Conservation (phyloP, 164 flowering plant genomes). For the Chimonanthus praecox region DNA sequence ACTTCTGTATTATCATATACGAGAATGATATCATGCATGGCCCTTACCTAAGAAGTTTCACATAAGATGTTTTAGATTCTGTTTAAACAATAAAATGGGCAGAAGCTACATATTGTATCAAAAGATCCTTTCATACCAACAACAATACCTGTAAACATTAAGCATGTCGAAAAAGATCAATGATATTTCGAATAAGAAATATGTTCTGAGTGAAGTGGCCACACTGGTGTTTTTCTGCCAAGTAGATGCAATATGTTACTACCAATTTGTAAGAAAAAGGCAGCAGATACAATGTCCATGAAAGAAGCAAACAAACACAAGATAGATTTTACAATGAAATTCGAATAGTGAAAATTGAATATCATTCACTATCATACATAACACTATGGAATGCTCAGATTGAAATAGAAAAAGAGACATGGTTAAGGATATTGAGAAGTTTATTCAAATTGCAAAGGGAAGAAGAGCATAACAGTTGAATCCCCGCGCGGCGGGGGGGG, state of each 20-base stretch:
- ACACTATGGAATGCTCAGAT: no score
- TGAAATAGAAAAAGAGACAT: no score
- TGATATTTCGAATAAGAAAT: slow-evolving; percentile 75
- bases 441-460: no score
- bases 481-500: no score
- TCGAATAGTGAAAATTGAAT: no score
- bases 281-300: neutral
- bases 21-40: neutral
- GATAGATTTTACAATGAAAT: no score
- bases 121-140: neutral
- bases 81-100: slow-evolving; percentile 18
- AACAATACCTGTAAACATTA: slow-evolving; percentile 82
- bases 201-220: slow-evolving; percentile 86
- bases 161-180: slow-evolving; percentile 96
- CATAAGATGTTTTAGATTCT: slow-evolving; percentile 90
- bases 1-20: neutral
- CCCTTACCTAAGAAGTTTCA: slow-evolving; percentile 78
- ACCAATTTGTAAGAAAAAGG: neutral
- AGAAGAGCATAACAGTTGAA: no score
- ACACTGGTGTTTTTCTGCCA: slow-evolving; percentile 96
- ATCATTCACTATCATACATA: no score
- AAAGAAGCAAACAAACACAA: neutral
- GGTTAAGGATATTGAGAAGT: no score
- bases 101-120: neutral
- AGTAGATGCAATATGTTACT: slow-evolving; percentile 2